Evolutionary conservation across 2,329 filamentous ascomycete genomes (phyloP), one percentile per base, ranked within the genome.

Genomic region (Plectosphaerella cucumerina): DNA sequence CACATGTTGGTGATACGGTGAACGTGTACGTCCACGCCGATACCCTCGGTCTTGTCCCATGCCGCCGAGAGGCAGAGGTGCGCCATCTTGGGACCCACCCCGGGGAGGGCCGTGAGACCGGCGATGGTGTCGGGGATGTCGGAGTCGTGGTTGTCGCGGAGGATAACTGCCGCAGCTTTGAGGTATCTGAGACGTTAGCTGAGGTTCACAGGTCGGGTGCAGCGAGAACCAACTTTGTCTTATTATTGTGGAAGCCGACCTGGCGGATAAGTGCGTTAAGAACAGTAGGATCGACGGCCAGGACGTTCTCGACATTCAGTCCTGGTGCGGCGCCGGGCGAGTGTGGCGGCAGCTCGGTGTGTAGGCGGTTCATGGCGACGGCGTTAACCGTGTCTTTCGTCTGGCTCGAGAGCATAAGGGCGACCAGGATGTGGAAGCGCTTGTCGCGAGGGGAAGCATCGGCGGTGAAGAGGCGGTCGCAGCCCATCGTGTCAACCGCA

Each of bases 401-500:
- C 73, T 97, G 92, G 47, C 86, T 90, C 34, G 87, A 93, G 33
- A 97, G 79, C 92, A 97, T 96, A 55, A 97, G 76, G 14, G 91
- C 83, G 37, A 96, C 78, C 26, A 97, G 80, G 3, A 90, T 96
- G 62, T 97, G 92, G 60, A 95, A 92, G 6, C 92, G 81, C 64
- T 84, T 84, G 62, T 82, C 80, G 52, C 70, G 74, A 22, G 74
- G 65, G 51, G 70, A 75, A 11, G 78, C 76, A 2, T 60, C 67
- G 15, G 70, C 65, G 45, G 77, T 71, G 3, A 88, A 89, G 10
- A 94, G 76, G 8, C 82, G 81, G 69, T 91, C 91, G 69, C 94
- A 99, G 11, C 94, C 94, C 92, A 97, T 97, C 0, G 93, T 97
- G 67, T 99, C 94, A 11, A 99, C 94, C 1, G 93, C 89, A 1